These are phyloP conservation scores for Penicillium brasilianum DNA, from an alignment of 2,329 filamentous ascomycete species.

Conservation along the genomic window DNA sequence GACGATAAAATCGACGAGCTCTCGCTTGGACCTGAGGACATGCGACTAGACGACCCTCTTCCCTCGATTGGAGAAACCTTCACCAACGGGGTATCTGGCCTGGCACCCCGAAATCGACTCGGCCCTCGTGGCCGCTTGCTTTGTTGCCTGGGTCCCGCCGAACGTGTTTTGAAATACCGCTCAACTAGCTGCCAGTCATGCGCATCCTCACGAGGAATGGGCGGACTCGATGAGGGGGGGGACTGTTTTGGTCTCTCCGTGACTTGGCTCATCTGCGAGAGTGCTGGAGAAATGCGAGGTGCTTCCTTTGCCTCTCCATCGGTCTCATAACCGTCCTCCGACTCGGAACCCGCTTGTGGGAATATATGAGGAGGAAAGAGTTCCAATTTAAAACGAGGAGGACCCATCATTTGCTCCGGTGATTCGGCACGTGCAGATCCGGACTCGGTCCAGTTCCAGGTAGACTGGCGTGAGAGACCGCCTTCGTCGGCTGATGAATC, in stretches of 20 bases:
- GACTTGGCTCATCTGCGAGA: slow-evolving; percentile 38
- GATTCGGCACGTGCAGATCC: slow-evolving; percentile 40
- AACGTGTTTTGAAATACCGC: slow-evolving; percentile 23
- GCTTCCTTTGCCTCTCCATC: slow-evolving; percentile 38
- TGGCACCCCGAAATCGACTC: slow-evolving; percentile 26
- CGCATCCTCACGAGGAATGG: slow-evolving; percentile 30
- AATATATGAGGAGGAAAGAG: slow-evolving; percentile 44
- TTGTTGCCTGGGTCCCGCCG: slow-evolving; percentile 15
- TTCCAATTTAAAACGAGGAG: slow-evolving; percentile 35
- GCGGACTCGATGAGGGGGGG: slow-evolving; percentile 31
- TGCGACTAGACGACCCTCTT: slow-evolving; percentile 38
- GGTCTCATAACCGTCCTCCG: slow-evolving; percentile 42
- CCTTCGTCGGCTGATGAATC: slow-evolving; percentile 47
- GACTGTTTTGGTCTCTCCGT: slow-evolving; percentile 36
- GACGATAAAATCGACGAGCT: slow-evolving; percentile 36
- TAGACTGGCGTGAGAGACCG: slow-evolving; percentile 39
- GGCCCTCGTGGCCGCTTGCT: slow-evolving; percentile 23
- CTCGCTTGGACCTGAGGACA: slow-evolving; percentile 20
- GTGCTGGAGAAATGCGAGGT: slow-evolving; percentile 34
- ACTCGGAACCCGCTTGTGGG: slow-evolving; percentile 32
- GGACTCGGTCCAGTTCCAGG: slow-evolving; percentile 39
- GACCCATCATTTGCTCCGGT: slow-evolving; percentile 37
- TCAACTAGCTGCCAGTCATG: slow-evolving; percentile 43
- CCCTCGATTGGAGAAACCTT: slow-evolving; percentile 36
- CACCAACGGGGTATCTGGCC: slow-evolving; percentile 32